Conservation (phyloP, 1,284 basidiomycete species). For the Cronartium ribicola region DNA sequence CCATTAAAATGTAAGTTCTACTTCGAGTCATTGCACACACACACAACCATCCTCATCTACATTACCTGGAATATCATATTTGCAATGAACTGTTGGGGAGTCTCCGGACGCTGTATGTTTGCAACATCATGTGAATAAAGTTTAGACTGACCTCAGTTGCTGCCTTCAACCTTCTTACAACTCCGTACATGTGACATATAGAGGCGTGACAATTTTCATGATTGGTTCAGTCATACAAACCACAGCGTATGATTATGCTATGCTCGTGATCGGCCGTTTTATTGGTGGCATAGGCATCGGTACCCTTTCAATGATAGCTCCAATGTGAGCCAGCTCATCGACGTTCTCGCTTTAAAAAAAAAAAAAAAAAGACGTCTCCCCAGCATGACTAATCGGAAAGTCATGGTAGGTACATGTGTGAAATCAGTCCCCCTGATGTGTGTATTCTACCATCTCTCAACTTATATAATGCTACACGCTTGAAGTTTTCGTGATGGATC, state of each 20-base stretch:
- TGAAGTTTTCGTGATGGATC: background rate
- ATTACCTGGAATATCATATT: too few species aligned
- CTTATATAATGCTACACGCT: background rate
- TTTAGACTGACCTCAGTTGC: background rate
- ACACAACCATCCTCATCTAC: background rate
- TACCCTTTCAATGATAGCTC: conserved; percentile 42
- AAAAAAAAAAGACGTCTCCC: background rate
- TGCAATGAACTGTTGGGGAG: too few species aligned
- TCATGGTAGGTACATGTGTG: conserved; percentile 32
- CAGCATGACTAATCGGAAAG: background rate
- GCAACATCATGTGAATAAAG: background rate
- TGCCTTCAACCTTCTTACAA: background rate
- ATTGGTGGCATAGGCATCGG: conserved; percentile 46
- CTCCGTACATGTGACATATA: background rate
- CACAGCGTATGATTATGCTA: conserved; percentile 45
- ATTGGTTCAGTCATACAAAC: conserved; percentile 52
- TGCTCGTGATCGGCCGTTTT: conserved; percentile 48
- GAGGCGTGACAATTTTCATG: conserved; percentile 51
- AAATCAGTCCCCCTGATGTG: conserved; percentile 34
- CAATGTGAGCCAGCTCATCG: conserved; percentile 32
- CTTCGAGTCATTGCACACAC: background rate
- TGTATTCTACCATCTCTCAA: background rate
- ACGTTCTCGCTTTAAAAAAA: background rate
- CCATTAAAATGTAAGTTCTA: conserved; percentile 44
- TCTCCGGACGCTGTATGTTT: too few species aligned